Evolutionary conservation across 1,139 yeast species (phyloP), one percentile per base, ranked within the genome.

Genomic region (Saccharomyces uvarum): DNA sequence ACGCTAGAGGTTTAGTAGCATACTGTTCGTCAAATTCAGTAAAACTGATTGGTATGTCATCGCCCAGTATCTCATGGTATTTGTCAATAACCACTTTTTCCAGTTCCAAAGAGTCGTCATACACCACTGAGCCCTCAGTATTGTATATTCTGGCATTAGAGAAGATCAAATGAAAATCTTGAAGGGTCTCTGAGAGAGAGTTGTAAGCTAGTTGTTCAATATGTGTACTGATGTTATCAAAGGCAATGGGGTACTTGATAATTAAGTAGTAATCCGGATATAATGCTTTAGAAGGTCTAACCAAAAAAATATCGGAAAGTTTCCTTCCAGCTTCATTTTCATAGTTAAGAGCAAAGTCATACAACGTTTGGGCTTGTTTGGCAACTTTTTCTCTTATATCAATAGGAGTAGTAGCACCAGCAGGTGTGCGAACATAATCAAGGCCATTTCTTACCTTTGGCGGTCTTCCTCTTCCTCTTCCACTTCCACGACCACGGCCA

Each of bases 201-300:
- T 75, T 73, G 65, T 88, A 88, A 6, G 79, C 75, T 53, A 72
- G 75, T 32, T 77, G 70, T 50, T 76, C 75, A 51, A 88, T 75
- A 62, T 88, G 78, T 69, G 81, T 84, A 62, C 77, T 78, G 54
- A 90, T 77, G 28, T 78, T 77, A 59, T 85, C 88, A 60, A 90
- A 77, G 0, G 96, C 93, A 61, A 88, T 80, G n/a, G 97, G 97
- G 60, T 82, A 79, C 60, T 78, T 79, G 63, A 91, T 90, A 57
- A 90, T 73, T 55, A 83, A 79, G 68, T 88, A 91, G 68, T 91
- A 91, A 69, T 91, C 97, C 0, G 97, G 96, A 63, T 91, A 91
- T 48, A 81, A 72, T 66, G 79, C 79, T 63, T 79, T 82, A 0
- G 95, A 80, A 6, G 96, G 96, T 59, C 79, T 82, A 3, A 78